Evolutionary conservation across 306 rosid species (phyloP).

Genomic region (Adenanthera pavonina): DNA sequence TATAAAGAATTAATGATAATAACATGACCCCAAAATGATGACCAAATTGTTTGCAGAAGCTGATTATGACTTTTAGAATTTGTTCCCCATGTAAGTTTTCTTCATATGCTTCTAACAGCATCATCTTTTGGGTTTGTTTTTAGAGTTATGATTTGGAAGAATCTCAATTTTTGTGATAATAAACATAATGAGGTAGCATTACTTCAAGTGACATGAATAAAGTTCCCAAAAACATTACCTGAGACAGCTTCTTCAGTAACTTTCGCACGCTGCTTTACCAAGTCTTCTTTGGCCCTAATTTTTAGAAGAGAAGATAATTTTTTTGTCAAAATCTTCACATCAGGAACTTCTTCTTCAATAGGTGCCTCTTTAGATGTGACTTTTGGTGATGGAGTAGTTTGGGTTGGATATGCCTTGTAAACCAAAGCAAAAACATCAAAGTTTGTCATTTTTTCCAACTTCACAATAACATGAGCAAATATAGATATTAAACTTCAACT

Average conservation of each 20-base stretch:
- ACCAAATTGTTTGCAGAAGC: background rate
- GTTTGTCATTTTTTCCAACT: slow-evolving; percentile 20
- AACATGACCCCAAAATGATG: slow-evolving; percentile 8
- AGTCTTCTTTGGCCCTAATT: slow-evolving; percentile 64
- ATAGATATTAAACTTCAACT: slow-evolving; percentile 17
- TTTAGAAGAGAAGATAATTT: slow-evolving; percentile 62
- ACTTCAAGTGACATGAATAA: slow-evolving; percentile 27
- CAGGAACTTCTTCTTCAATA: slow-evolving; percentile 46
- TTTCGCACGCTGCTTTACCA: slow-evolving; percentile 75
- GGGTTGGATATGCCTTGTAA: slow-evolving; percentile 55
- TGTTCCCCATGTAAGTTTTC: background rate
- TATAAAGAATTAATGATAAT: slow-evolving; percentile 8
- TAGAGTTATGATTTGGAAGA: slow-evolving; percentile 11
- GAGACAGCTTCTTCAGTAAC: slow-evolving; percentile 89
- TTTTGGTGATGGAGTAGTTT: slow-evolving; percentile 54
- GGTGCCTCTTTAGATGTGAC: slow-evolving; percentile 55
- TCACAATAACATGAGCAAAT: slow-evolving; percentile 24
- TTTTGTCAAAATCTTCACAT: slow-evolving; percentile 51
- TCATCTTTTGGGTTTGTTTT: background rate
- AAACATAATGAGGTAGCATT: slow-evolving; percentile 22
- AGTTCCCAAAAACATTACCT: slow-evolving; percentile 48
- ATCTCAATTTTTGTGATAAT: background rate
- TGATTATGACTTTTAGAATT: slow-evolving; percentile 6
- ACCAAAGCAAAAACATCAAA: slow-evolving; percentile 32
- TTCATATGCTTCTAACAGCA: background rate